Evolutionary conservation across 371 early-diverging fungal genomes (phyloP).

Genomic region (Dipsacomyces acuminosporus): DNA sequence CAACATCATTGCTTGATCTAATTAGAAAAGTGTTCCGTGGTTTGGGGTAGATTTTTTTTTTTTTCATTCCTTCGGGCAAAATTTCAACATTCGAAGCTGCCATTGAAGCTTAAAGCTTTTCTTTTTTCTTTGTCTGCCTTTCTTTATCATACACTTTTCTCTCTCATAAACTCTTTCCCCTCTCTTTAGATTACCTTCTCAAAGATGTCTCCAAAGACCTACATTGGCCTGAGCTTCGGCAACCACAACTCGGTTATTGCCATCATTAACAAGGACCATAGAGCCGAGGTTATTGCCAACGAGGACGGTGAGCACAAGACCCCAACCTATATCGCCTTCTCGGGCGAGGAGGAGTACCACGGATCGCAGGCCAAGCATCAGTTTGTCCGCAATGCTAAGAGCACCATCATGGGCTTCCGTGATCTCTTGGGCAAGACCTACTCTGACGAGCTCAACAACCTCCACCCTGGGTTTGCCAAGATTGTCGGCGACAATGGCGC

Average conservation of each 20-base stretch:
- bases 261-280: slow-evolving; percentile 79
- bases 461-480: slow-evolving; percentile 50
- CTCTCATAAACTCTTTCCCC: too few relatives aligned
- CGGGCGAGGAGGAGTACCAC: slow-evolving; percentile 84
- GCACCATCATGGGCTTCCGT: slow-evolving; percentile 82
- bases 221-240: slow-evolving; percentile 88
- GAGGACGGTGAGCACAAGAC: slow-evolving; percentile 96
- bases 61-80: too few relatives aligned
- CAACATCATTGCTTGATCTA: too few relatives aligned
- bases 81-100: too few relatives aligned
- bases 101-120: neutral
- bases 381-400: slow-evolving; percentile 80
- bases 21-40: too few relatives aligned
- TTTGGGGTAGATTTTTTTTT: too few relatives aligned
- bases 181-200: neutral
- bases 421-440: slow-evolving; percentile 76
- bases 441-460: slow-evolving; percentile 48
- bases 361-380: slow-evolving; percentile 92
- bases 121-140: neutral
- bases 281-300: slow-evolving; percentile 91
- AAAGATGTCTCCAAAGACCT: slow-evolving; percentile 18
- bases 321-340: slow-evolving; percentile 87
- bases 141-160: neutral
- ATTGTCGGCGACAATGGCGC: slow-evolving; percentile 62
- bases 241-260: slow-evolving; percentile 85